Evolutionary conservation across 768 basidiomycete species (phyloP).

Genomic region (Bullera alba): DNA sequence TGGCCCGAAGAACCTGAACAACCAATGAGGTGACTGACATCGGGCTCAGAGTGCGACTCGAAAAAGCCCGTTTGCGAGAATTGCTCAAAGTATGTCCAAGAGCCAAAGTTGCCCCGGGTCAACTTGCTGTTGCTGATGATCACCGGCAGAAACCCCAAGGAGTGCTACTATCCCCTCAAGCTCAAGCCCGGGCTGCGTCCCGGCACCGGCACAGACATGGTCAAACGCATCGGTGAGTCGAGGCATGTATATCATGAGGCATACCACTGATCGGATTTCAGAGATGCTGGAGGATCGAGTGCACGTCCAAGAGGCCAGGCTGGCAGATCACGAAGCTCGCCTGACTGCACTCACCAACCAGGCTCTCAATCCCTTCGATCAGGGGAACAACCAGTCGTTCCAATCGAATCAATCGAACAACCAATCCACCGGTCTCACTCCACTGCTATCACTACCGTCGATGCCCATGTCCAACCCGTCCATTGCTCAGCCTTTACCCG

Average conservation of each 20-base stretch:
- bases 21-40: background rate
- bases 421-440: background rate
- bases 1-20: background rate
- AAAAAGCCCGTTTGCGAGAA: constrained; percentile 22
- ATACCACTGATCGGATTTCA: constrained; percentile 1
- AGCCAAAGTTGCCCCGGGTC: background rate
- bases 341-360: constrained; percentile 7
- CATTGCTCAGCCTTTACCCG: background rate
- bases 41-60: constrained; percentile 28
- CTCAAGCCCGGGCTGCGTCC: constrained; percentile 41
- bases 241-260: background rate
- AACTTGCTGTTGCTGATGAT: constrained; percentile 7
- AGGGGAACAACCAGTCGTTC: background rate
- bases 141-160: constrained; percentile 26
- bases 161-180: constrained; percentile 38
- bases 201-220: constrained; percentile 39
- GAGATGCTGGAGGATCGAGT: constrained; percentile 33
- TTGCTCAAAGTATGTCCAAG: constrained; percentile 15
- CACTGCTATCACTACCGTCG: background rate
- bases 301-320: constrained; percentile 20
- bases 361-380: no score
- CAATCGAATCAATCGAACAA: background rate
- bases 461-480: background rate
- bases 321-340: constrained; percentile 28
- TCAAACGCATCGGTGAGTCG: constrained; percentile 32